Conservation (phyloP, 805 yeast genomes). For the Wickerhamiella alocasiicola region DNA sequence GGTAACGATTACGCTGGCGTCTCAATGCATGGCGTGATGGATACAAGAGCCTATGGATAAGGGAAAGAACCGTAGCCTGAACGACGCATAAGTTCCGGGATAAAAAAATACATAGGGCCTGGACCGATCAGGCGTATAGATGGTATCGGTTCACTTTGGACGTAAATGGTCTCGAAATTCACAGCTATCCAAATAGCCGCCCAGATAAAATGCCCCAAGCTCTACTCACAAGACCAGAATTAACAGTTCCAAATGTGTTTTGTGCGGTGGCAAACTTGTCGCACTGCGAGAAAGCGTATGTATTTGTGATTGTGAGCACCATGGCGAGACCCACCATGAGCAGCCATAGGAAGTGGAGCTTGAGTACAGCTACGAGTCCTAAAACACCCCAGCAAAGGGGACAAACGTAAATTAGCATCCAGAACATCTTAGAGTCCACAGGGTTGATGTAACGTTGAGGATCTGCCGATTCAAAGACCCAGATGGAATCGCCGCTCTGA, state of each 20-base stretch:
- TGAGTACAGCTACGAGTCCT: conserved; percentile 65
- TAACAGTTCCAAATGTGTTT: conserved; percentile 34
- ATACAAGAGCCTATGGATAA: no score
- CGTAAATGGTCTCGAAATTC: no score
- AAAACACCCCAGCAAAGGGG: conserved; percentile 68
- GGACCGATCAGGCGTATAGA: no score
- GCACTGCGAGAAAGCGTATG: conserved; percentile 82
- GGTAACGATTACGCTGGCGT: no score
- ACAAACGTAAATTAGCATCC: conserved; percentile 63
- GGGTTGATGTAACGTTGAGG: conserved; percentile 60
- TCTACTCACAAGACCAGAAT: conserved; percentile 18
- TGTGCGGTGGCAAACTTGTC: conserved; percentile 86
- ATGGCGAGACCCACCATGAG: conserved; percentile 44
- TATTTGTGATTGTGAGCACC: conserved; percentile 63
- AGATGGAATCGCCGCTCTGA: conserved; percentile 50
- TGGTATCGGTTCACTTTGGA: no score
- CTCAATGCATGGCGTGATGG: no score
- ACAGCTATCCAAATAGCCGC: conserved; percentile 14
- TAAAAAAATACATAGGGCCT: no score
- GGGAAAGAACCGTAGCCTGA: no score
- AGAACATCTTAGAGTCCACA: conserved; percentile 79
- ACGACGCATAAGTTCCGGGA: no score
- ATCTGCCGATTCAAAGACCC: conserved; percentile 85
- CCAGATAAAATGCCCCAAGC: conserved; percentile 14
- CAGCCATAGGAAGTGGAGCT: conserved; percentile 53